Percentiles rank a stretch among this genome's conserved stretches.
These are phyloP conservation scores for Agaricus blazei DNA, from an alignment of 768 basidiomycete species.

Conservation along the genomic window DNA sequence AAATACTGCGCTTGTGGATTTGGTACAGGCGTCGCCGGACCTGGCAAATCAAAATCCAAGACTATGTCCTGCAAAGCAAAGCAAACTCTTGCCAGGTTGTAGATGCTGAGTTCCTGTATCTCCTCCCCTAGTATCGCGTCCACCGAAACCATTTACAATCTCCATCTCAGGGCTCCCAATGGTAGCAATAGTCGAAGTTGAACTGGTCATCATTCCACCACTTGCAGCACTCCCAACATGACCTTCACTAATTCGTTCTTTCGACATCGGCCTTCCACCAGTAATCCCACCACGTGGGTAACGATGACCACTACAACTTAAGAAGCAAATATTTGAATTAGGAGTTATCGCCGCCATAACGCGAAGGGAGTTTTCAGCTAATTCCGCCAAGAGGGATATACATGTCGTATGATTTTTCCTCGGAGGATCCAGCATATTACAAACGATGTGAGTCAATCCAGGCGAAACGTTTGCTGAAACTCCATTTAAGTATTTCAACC, in stretches of 20 bases:
- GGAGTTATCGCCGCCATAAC: background rate
- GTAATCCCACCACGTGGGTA: background rate
- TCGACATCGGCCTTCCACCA: background rate
- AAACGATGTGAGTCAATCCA: constrained; percentile 42
- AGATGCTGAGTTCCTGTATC: background rate
- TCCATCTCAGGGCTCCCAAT: background rate
- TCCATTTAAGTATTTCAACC: background rate
- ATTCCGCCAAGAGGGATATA: constrained; percentile 50
- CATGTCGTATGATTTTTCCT: constrained; percentile 58
- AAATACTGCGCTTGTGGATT: constrained; percentile 15
- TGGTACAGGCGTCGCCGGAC: constrained; percentile 48
- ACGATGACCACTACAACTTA: background rate
- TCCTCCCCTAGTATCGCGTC: background rate
- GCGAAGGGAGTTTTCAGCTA: constrained; percentile 31
- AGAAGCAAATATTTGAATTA: too few species aligned
- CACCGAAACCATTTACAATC: background rate
- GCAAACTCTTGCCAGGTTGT: background rate
- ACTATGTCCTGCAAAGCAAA: background rate
- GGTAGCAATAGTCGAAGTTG: constrained; percentile 24
- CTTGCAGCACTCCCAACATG: background rate
- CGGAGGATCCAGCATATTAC: constrained; percentile 55
- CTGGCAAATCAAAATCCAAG: constrained; percentile 15
- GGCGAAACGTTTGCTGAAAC: constrained; percentile 48
- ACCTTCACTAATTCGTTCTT: background rate
- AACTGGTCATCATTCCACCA: constrained; percentile 17